These are phyloP conservation scores for Suillus clintonianus DNA, from an alignment of 768 basidiomycete genomes.

Conservation along the genomic window DNA sequence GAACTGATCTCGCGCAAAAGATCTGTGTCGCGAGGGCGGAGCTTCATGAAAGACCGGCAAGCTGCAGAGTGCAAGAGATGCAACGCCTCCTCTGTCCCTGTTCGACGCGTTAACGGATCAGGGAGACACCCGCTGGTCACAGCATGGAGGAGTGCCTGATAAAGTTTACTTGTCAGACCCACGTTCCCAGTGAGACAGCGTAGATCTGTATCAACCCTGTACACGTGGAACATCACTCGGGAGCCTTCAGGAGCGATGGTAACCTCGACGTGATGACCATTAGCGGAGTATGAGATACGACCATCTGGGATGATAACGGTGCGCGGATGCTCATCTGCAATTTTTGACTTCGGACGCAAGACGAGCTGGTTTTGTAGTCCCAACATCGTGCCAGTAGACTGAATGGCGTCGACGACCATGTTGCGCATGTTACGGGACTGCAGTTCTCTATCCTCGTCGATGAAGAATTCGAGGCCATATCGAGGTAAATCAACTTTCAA, in stretches of 20 bases:
- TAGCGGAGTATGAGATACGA: constrained; percentile 9
- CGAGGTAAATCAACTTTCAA: constrained; percentile 41
- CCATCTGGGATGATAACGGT: constrained; percentile 44
- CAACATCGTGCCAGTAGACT: constrained; percentile 45
- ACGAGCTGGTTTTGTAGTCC: constrained; percentile 44
- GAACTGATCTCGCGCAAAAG: constrained; percentile 35
- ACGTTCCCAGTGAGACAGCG: constrained; percentile 29
- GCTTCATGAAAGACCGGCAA: constrained; percentile 41
- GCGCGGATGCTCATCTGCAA: constrained; percentile 10
- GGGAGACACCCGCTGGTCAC: constrained; percentile 39
- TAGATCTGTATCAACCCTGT: constrained; percentile 30
- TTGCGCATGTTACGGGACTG: too few species aligned
- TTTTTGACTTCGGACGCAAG: constrained; percentile 30
- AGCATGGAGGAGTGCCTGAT: constrained; percentile 46
- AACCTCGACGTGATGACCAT: constrained; percentile 20
- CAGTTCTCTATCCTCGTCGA: constrained; percentile 33
- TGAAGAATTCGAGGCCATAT: constrained; percentile 41
- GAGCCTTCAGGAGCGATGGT: constrained; percentile 6
- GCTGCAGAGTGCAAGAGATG: constrained; percentile 38
- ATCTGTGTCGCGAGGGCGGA: constrained; percentile 27
- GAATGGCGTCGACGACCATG: constrained; percentile 45
- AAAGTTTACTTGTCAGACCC: constrained; percentile 34
- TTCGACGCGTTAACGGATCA: constrained; percentile 46
- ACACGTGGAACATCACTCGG: constrained; percentile 26
- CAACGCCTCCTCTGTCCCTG: constrained; percentile 47